These are phyloP conservation scores for Hypoxylon sp. DNA, from an alignment of 2,329 filamentous ascomycete species.

Conservation along the genomic window DNA sequence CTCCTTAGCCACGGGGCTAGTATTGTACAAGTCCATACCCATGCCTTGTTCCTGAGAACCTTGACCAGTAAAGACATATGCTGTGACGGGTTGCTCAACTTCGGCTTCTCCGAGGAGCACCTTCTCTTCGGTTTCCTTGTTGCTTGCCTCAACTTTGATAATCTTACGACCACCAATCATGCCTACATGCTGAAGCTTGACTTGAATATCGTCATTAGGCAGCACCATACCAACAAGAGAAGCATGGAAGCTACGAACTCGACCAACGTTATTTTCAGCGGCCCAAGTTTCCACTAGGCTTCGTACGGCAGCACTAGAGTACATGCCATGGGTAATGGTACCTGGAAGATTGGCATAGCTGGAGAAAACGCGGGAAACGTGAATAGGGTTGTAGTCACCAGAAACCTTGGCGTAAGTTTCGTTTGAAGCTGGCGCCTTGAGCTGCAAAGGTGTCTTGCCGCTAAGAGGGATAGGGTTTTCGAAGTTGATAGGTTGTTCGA, in stretches of 20 bases:
- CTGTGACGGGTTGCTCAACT: conserved; percentile 95
- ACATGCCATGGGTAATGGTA: conserved; percentile 99
- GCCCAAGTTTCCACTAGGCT: conserved; percentile 99
- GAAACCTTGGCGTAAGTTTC: conserved; percentile 98
- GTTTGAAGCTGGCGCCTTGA: conserved; percentile 95
- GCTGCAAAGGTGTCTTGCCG: conserved; percentile 87
- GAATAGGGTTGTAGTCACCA: conserved; percentile 98
- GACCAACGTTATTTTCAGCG: conserved; percentile 97
- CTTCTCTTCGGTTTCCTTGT: conserved; percentile 96
- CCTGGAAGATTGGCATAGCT: conserved; percentile 95
- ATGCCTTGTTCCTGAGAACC: conserved; percentile 99
- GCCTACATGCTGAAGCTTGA: conserved; percentile 95
- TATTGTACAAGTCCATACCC: conserved; percentile 98
- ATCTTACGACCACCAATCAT: conserved; percentile 99
- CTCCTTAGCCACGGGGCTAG: conserved; percentile 93
- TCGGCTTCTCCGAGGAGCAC: conserved; percentile 95
- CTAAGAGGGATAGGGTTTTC: conserved; percentile 97
- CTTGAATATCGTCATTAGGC: conserved; percentile 93
- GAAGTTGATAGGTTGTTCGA: conserved; percentile 97
- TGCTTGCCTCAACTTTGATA: conserved; percentile 97
- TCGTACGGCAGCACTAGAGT: conserved; percentile 95
- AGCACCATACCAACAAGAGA: conserved; percentile 98
- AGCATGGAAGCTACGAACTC: conserved; percentile 97
- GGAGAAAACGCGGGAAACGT: conserved; percentile 96
- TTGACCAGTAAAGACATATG: conserved; percentile 98